These are phyloP conservation scores for Annona squamosa DNA, from an alignment of 164 flowering plant species.

Conservation along the genomic window DNA sequence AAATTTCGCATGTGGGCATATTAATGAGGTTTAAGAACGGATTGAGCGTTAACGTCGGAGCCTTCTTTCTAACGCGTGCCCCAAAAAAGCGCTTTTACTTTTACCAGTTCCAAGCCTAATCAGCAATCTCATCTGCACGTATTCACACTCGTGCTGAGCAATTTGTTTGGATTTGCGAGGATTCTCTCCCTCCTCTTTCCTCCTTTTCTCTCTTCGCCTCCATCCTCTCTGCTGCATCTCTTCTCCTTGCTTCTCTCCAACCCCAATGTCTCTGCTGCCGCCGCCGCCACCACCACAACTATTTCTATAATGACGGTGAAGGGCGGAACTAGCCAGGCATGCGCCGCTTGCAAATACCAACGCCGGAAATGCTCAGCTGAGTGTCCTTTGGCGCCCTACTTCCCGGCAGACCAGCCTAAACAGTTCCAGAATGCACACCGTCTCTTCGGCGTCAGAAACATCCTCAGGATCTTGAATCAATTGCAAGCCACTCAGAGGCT, in stretches of 20 bases:
- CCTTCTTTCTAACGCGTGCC: background rate
- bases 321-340: constrained; percentile 43
- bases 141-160: background rate
- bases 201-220: background rate
- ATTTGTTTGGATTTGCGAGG: background rate
- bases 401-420: constrained; percentile 37
- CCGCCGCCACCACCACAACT: background rate
- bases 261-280: background rate
- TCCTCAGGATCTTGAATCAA: constrained; percentile 27
- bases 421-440: constrained; percentile 49
- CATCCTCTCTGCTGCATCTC: background rate
- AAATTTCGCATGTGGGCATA: too few species aligned
- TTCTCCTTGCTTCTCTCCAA: background rate
- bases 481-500: constrained; percentile 14
- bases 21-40: background rate
- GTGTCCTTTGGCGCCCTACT: constrained; percentile 54
- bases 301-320: constrained; percentile 24
- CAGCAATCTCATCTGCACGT: background rate
- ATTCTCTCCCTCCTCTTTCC: background rate
- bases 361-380: constrained; percentile 45
- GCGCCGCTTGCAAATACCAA: constrained; percentile 69
- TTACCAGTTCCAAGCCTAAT: background rate
- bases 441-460: constrained; percentile 52
- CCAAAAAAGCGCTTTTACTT: background rate
- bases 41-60: background rate